These are phyloP conservation scores for Lagenidium giganteum DNA, from an alignment of 352 stramenopile genomes.

Conservation along the genomic window DNA sequence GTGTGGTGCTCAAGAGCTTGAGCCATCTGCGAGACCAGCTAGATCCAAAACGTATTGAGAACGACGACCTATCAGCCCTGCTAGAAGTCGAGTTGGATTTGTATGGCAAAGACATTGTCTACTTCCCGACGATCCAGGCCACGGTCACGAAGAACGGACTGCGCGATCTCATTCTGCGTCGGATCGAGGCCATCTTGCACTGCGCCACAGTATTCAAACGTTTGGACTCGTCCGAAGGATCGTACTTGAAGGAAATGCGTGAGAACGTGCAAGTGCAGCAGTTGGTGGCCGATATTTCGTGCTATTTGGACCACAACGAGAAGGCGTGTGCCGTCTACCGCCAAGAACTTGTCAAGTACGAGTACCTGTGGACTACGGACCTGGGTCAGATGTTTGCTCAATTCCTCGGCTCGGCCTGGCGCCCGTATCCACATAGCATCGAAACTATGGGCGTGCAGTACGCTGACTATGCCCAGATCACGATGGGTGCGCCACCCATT, in stretches of 20 bases:
- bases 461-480: not conserved
- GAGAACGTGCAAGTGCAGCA: slow-evolving; percentile 77
- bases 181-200: slow-evolving; percentile 63
- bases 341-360: slow-evolving; percentile 81
- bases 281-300: slow-evolving; percentile 74
- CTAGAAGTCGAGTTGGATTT: slow-evolving; percentile 91
- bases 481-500: no score
- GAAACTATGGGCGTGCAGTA: not conserved
- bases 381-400: slow-evolving; percentile 82
- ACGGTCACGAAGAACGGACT: slow-evolving; percentile 31
- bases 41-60: slow-evolving; percentile 76
- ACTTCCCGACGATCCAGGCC: slow-evolving; percentile 52
- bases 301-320: slow-evolving; percentile 80
- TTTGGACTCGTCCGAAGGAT: slow-evolving; percentile 80
- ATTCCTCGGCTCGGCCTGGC: slow-evolving; percentile 76
- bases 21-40: slow-evolving; percentile 73
- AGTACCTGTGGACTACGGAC: slow-evolving; percentile 91
- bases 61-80: slow-evolving; percentile 81
- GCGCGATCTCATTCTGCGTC: slow-evolving; percentile 56
- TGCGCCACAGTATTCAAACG: slow-evolving; percentile 74
- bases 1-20: slow-evolving; percentile 71
- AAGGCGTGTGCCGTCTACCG: slow-evolving; percentile 50
- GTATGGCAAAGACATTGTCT: slow-evolving; percentile 80
- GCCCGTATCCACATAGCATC: slow-evolving; percentile 7
- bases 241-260: slow-evolving; percentile 87